Evolutionary conservation across 495 filamentous ascomycete species (phyloP), one percentile per base, ranked within the genome.

Genomic region (Penicillium soppii): DNA sequence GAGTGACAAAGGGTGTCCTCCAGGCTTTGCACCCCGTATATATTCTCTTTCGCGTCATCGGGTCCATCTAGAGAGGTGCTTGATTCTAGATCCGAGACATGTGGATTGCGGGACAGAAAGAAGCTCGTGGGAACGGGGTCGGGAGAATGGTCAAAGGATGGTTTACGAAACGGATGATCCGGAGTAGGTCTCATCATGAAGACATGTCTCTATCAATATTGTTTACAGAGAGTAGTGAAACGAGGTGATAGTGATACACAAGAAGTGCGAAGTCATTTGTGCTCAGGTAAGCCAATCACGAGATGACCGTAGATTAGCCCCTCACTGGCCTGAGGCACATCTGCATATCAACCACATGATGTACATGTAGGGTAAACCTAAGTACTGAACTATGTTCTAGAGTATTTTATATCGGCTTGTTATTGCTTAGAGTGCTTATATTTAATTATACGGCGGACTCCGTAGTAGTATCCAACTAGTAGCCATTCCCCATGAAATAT

Each of bases 21-120:
- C 12, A 88, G 66, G 52, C 83, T 88, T 56, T 84, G 76, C 7
- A 89, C 82, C 5, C 86, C 85, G 57, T 79, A 87, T 45, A 72
- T 77, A 55, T 72, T 82, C 47, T 77, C 68, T 50, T 62, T 63
- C 19, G 41, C 43, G 23, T 50, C 52, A 7, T 51, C 61, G 8
- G 42, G 36, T 16, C 51, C 59, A 37, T 68, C 62, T 42, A 57
- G 46, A 43, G 57, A 54, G 48, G 57, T 26, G 40, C 61, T 65
- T 51, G 61, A 30, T 25, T 71, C 58, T 35, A 52, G 43, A 19
- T 72, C 66, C 38, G 59, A 54, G 48, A 47, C 44, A 54, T 65
- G 43, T 33, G 57, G 53, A 41, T 36, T 67, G 51, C 70, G 70
- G 37, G 70, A 63, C 46, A 77, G 60, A 50, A 80, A 78, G 63